Evolutionary conservation across 768 basidiomycete genomes (phyloP), one percentile per base, ranked within the genome.

Genomic region (Russula earlei): DNA sequence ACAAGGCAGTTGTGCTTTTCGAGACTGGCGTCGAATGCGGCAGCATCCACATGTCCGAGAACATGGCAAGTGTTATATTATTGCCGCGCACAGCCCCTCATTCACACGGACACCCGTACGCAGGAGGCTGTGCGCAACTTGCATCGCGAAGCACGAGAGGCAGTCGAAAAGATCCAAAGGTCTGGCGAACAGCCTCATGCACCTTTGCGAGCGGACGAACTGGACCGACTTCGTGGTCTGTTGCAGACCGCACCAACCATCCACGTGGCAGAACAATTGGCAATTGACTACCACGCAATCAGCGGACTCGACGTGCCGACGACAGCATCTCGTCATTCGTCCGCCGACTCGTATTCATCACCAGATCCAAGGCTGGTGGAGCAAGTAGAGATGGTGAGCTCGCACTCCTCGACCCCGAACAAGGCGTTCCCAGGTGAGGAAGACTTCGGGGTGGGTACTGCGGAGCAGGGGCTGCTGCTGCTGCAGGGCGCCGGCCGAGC

Each of bases 181-280:
- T 44, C 44, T 7, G 37, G 49, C 41, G 49, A 59, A 10, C 20
- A 22, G 17, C 17, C 61, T 9, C 24, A 58, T 52, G 29, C 61
- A 46, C 55, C 60, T 12, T 38, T 56, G 44, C 58, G 52, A 27
- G 55, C 59, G 2, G 55, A 56, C 7, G 69, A 71, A 47, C 65
- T 71, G 3, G 70, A 71, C 47, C 65, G 69, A 11, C 64, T 71
- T 24, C 63, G 67, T 14, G 70, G 70, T 20, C 67, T 66, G 63
- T 14, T 4, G 27, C 43, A 25, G 22, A 24, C 27, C 17, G 24
- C n/a, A n/a, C n/a, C n/a, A 5, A 38, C 43, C 1, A n/a, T 38
- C 1, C 31, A 17, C 12, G 7, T 33, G 27, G 5, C 48, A 14
- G 59, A 60, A 20, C 51, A 53, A 11, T 38, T 61, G 19, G 38